Base-by-base conservation (phyloP, 1,284 basidiomycete genomes). In the Rhodotorula sp. region DNA sequence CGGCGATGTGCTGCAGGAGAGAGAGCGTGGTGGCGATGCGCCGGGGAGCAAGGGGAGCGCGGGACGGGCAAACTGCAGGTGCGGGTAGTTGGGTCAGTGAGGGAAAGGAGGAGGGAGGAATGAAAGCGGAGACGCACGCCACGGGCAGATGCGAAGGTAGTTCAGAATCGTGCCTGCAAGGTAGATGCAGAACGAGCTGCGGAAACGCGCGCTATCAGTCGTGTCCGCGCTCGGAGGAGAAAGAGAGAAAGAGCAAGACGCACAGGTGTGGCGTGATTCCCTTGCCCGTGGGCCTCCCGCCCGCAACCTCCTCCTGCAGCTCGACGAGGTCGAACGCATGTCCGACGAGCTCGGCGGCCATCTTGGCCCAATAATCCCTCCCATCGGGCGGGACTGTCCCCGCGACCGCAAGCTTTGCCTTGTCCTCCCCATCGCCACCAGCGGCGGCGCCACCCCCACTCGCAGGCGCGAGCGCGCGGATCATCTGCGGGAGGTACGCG, bases 141-240 rank as follows among this genome's bases (percentile, higher is more conserved):
- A 56, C 3, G 62, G 54, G 34, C 25, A 36, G 17, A 56, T 13
- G 54, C 62, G 62, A 32, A 57, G 41, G 54, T 56, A 54, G 44
- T 9, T 36, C 25, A 64, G 54, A 25, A 29, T 56, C 3, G 54
- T 36, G 15, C 29, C 53, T 34, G 62, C 62, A 44, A 64, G 32
- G 62, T 36, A 64, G 44, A 54, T 36, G 44, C 54, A 64, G 54
- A 64, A 56, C 8, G 62, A 32, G 54, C 62, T 64, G 54, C n/a
- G 7, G 2, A 17, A 8, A 34, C 1, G 25, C 22, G 17, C 25
- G 25, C 19, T 8, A 8, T 5, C 19, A 19, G 46, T 61, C 48
- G 46, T 22, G 12, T 15, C 3, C 17, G 15, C 27, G 27, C 12
- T 27, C 15, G n/a, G 8, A 22, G 10, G 10, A 46, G 12, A 36